Percentiles rank a stretch among this genome's conserved stretches.
Conservation (phyloP, 805 yeast genomes). For the Barnettozyma sp. region DNA sequence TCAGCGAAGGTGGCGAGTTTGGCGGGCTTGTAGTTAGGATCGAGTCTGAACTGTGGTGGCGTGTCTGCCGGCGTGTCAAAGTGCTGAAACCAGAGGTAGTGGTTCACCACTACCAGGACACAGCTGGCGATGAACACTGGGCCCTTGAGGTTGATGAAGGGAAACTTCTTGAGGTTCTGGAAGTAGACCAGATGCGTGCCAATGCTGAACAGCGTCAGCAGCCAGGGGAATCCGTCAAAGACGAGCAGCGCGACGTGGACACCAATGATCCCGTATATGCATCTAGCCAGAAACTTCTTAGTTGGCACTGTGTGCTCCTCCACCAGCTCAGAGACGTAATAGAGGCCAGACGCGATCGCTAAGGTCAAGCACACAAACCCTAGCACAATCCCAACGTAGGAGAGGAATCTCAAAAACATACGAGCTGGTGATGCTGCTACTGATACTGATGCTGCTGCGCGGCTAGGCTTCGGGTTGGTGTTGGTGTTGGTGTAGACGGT, state of each 20-base stretch:
- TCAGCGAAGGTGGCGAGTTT: conserved; percentile 78
- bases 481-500: too few species aligned
- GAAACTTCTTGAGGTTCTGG: conserved; percentile 76
- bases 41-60: conserved; percentile 60
- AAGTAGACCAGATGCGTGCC: conserved; percentile 65
- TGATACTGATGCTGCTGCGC: too few species aligned
- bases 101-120: conserved; percentile 67
- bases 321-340: conserved; percentile 84
- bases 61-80: conserved; percentile 61
- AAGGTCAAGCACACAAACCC: conserved; percentile 59
- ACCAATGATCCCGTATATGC: conserved; percentile 56
- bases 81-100: conserved; percentile 82
- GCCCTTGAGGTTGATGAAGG: conserved; percentile 69
- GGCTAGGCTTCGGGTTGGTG: not conserved
- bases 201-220: conserved; percentile 59
- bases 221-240: conserved; percentile 75
- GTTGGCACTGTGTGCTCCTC: conserved; percentile 92
- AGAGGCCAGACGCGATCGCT: conserved; percentile 83
- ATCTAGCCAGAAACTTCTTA: conserved; percentile 53
- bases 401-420: conserved; percentile 54
- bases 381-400: conserved; percentile 50
- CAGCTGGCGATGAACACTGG: conserved; percentile 68
- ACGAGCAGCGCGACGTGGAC: conserved; percentile 51
- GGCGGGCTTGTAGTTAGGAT: conserved; percentile 53
- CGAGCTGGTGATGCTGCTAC: too few species aligned